Conservation (phyloP, 768 basidiomycete genomes). For the Lentinula raphanica region DNA sequence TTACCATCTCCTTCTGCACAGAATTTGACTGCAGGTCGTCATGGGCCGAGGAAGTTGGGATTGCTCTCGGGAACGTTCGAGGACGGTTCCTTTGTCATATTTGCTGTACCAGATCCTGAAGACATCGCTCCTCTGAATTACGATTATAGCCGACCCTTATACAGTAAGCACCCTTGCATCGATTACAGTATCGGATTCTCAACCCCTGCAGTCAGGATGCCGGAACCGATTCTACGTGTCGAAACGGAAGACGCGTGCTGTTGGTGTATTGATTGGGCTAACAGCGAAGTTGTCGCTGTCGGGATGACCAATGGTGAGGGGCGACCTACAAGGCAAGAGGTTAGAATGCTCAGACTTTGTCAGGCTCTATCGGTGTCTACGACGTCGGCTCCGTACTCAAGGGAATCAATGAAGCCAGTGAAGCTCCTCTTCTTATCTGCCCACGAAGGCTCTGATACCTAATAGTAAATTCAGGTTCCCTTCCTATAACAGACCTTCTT, state of each 20-base stretch:
- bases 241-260: constrained; percentile 73
- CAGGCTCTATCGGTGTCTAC: constrained; percentile 56
- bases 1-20: constrained; percentile 55
- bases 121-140: constrained; percentile 31
- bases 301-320: constrained; percentile 76
- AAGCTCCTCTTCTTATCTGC: neutral
- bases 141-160: constrained; percentile 35
- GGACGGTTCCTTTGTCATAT: constrained; percentile 81
- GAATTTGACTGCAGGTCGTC: constrained; percentile 16
- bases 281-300: constrained; percentile 74
- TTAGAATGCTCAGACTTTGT: neutral
- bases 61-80: constrained; percentile 80
- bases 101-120: constrained; percentile 74
- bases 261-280: constrained; percentile 86
- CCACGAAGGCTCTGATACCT: neutral
- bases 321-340: neutral
- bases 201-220: constrained; percentile 43
- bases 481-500: constrained; percentile 32
- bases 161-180: constrained; percentile 34
- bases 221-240: constrained; percentile 65
- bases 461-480: neutral
- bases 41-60: constrained; percentile 59
- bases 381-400: constrained; percentile 42
- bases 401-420: constrained; percentile 26
- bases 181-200: neutral